Conservation (phyloP, 805 yeast species). For the Hermanozyma aechmeae region DNA sequence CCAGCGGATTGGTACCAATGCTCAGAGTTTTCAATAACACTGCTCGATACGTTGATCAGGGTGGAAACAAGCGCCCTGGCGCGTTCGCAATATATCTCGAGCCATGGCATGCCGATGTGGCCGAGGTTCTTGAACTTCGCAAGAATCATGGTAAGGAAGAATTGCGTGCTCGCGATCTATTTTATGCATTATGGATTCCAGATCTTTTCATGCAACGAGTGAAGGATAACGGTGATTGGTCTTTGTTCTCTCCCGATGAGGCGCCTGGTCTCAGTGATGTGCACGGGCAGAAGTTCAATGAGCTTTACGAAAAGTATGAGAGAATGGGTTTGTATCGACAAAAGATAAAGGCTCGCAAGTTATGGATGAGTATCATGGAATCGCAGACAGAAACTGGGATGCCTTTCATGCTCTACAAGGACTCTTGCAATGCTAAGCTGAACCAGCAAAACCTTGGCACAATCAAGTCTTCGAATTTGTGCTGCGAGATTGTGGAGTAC, state of each 20-base stretch:
- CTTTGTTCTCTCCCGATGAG: slow-evolving; percentile 80
- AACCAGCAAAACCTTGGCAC: slow-evolving; percentile 90
- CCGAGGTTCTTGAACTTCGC: slow-evolving; percentile 76
- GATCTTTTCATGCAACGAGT: slow-evolving; percentile 92
- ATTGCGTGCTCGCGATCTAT: slow-evolving; percentile 83
- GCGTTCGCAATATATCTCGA: slow-evolving; percentile 91
- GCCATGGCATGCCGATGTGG: slow-evolving; percentile 95
- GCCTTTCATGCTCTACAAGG: slow-evolving; percentile 92
- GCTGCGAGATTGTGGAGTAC: slow-evolving; percentile 91
- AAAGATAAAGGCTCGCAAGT: slow-evolving; percentile 74
- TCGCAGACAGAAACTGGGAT: slow-evolving; percentile 96
- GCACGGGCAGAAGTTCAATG: slow-evolving; percentile 77
- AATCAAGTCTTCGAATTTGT: slow-evolving; percentile 86
- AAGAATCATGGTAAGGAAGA: slow-evolving; percentile 96
- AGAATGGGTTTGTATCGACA: slow-evolving; percentile 48
- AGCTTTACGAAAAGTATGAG: slow-evolving; percentile 66
- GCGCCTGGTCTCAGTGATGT: slow-evolving; percentile 79
- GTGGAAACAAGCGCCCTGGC: slow-evolving; percentile 97
- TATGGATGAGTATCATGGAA: slow-evolving; percentile 84
- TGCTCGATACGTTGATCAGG: slow-evolving; percentile 96
- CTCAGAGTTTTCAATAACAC: slow-evolving; percentile 89
- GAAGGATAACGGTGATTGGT: slow-evolving; percentile 72
- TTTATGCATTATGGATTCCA: slow-evolving; percentile 91
- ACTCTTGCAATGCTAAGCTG: slow-evolving; percentile 77
- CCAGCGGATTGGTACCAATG: slow-evolving; percentile 95